Base-by-base conservation (phyloP, 1,139 yeast genomes). In the Kodamaea suecica region DNA sequence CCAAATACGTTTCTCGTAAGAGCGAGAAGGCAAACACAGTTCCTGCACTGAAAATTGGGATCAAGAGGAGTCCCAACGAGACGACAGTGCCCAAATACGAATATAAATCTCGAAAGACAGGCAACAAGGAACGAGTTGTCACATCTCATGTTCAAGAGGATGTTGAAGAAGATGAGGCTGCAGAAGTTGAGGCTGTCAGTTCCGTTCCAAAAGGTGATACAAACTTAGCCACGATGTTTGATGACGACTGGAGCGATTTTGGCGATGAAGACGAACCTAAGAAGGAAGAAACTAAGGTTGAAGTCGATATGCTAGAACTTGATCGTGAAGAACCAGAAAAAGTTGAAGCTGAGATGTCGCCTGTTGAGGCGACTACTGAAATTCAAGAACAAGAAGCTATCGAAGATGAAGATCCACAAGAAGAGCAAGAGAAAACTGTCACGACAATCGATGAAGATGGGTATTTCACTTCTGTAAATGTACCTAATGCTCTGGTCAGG, bases 381-480 rank as follows among this genome's bases (percentile, higher is more conserved):
- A 23, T n/a, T 12, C 14, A 27, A 6, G 23, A 27, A 27, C 30
- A 21, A 5, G 33, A 43, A 32, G 42, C 40, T 35, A 41, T 43
- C 2, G 43, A 40, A 23, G 45, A 38, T 7, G 42, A 42, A 4
- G 43, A 37, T n/a, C n/a, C n/a, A 1, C 44, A 38, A 7, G 43
- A 34, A 4, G 39, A 35, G 17, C 37, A 26, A 13, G 56, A 53
- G 40, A 51, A 25, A 12, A 25, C 26, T 5, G n/a, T n/a, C n/a
- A n/a, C 56, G 3, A 47, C 53, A 1, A 55, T 61, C 21, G 74
- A 66, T 37, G 71, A 62, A 19, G 73, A 67, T 31, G 74, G 73
- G 2, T 68, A 63, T 41, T 52, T 64, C 16, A 60, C 64, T 3
- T 57, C 67, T 13, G 56, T 50, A 31, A 53, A 59, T 27, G 54